Conservation (phyloP, 2,329 filamentous ascomycete species). For the Huntiella omanensis region DNA sequence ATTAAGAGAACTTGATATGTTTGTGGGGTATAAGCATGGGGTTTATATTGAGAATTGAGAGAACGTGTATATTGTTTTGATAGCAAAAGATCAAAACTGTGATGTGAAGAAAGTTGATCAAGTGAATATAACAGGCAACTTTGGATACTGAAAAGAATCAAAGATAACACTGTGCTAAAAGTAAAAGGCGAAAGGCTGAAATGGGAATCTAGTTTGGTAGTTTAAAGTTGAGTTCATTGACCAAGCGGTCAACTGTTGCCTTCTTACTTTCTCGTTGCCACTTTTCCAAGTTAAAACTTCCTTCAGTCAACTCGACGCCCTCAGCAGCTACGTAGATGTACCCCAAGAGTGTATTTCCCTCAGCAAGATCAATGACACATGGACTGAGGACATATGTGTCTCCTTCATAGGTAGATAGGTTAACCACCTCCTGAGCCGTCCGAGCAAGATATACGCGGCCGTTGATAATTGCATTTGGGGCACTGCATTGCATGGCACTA, state of each 20-base stretch:
- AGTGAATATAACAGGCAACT: no score
- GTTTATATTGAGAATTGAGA: no score
- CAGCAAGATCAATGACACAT: constrained; percentile 2
- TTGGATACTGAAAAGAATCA: no score
- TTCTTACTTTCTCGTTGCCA: constrained; percentile 8
- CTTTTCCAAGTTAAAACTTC: constrained; percentile 1
- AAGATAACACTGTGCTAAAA: no score
- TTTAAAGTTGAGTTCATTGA: neutral
- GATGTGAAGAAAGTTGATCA: no score
- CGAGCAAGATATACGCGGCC: constrained; percentile 1
- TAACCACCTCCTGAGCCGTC: neutral
- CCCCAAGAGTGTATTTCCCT: neutral
- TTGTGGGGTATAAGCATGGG: no score
- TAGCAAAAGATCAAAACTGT: no score
- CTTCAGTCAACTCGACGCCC: constrained; percentile 1
- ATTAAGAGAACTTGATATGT: no score
- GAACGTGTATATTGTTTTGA: no score
- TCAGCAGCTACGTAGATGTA: constrained; percentile 6
- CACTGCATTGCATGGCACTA: neutral
- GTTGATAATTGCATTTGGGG: constrained; percentile 1
- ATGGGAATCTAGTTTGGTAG: no score
- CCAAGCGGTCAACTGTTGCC: constrained; percentile 2
- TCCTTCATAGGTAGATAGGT: constrained; percentile 5
- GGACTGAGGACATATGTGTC: constrained; percentile 3
- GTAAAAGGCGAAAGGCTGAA: no score